These are phyloP conservation scores for Venturia oleaginea DNA, from an alignment of 2,329 filamentous ascomycete genomes.

Conservation along the genomic window DNA sequence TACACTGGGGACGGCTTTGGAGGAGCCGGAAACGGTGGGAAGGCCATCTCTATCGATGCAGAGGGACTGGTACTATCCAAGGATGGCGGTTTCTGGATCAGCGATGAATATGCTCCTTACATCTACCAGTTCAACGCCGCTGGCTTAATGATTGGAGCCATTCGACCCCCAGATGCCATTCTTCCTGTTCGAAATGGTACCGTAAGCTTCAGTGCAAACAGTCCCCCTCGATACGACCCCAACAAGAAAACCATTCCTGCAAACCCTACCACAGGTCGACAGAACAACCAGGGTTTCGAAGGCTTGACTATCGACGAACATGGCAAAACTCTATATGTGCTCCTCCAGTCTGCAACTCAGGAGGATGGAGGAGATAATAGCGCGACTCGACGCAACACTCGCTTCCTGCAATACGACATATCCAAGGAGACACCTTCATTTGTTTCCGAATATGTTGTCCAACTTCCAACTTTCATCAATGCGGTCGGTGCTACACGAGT, in stretches of 20 bases:
- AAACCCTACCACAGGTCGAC: slow-evolving; percentile 52
- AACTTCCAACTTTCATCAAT: slow-evolving; percentile 49
- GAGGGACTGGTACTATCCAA: slow-evolving; percentile 54
- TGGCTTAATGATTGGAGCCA: slow-evolving; percentile 54
- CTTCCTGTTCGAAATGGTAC: slow-evolving; percentile 55
- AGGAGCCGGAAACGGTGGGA: slow-evolving; percentile 48
- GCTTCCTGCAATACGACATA: slow-evolving; percentile 57
- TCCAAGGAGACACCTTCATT: slow-evolving; percentile 37
- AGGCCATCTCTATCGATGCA: slow-evolving; percentile 51
- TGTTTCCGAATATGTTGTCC: slow-evolving; percentile 55
- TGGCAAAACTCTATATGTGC: slow-evolving; percentile 53
- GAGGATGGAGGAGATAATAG: slow-evolving; percentile 40
- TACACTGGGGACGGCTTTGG: slow-evolving; percentile 63
- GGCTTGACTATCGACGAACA: slow-evolving; percentile 55
- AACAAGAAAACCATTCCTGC: slow-evolving; percentile 41
- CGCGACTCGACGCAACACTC: slow-evolving; percentile 44
- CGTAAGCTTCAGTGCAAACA: slow-evolving; percentile 53
- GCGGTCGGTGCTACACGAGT: slow-evolving; percentile 42
- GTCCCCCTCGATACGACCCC: slow-evolving; percentile 51
- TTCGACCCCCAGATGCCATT: slow-evolving; percentile 55
- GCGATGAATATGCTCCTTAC: slow-evolving; percentile 63
- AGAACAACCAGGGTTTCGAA: slow-evolving; percentile 71
- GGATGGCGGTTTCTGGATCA: slow-evolving; percentile 55
- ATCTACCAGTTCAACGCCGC: slow-evolving; percentile 53
- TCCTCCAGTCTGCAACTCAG: slow-evolving; percentile 56